phyloP scores from a whole-genome alignment of 306 rosid species.

The Cyamopsis tetragonoloba region DNA sequence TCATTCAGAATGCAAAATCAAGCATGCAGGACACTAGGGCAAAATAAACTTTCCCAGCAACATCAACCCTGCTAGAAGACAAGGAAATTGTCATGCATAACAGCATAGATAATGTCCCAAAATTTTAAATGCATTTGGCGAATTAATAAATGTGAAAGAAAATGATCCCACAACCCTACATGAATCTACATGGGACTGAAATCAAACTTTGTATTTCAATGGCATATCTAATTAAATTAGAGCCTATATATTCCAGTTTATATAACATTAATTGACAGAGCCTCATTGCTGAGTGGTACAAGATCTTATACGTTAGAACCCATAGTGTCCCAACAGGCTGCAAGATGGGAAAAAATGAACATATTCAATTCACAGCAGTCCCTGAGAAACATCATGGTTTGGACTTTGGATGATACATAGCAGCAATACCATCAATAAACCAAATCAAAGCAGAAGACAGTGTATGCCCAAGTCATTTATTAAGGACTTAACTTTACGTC shows the following conservation, averaged over 20 bases:
- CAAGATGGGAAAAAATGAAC: too few relatives aligned
- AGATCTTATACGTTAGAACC: conserved; percentile 1
- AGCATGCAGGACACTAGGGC: conserved; percentile 24
- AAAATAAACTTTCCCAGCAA: conserved; percentile 32
- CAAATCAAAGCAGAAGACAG: conserved; percentile 8
- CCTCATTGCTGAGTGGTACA: conserved; percentile 3
- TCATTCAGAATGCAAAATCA: conserved; percentile 11
- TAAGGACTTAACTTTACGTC: too few relatives aligned
- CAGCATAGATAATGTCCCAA: conserved; percentile 9
- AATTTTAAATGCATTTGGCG: neutral
- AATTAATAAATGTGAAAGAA: too few relatives aligned
- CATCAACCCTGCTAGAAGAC: conserved; percentile 37
- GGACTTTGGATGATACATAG: neutral
- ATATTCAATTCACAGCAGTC: neutral
- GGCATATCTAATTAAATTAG: neutral
- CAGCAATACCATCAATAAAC: neutral
- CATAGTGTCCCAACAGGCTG: too few relatives aligned
- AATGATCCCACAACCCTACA: neutral
- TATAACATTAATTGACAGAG: neutral
- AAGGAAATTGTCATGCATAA: conserved; percentile 22
- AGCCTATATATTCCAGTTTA: neutral
- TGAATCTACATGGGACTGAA: too few relatives aligned
- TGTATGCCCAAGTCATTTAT: neutral
- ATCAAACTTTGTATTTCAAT: neutral
- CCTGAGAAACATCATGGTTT: neutral